Base-by-base conservation (phyloP, 2,329 filamentous ascomycete genomes). In the Aspergillus ibericus region DNA sequence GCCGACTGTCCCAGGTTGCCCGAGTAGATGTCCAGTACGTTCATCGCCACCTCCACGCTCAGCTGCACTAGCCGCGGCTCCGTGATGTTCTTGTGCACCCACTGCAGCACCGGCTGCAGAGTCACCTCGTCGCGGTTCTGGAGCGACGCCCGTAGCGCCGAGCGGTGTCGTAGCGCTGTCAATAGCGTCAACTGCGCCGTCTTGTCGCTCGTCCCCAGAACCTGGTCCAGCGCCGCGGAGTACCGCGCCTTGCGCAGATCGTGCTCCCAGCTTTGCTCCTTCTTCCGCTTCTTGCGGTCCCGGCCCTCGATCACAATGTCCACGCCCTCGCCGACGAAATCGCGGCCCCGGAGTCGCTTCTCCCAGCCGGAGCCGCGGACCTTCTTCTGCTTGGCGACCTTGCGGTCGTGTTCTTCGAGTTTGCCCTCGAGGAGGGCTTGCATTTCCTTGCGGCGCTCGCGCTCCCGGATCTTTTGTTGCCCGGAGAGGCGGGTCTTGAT, bases 401-500 rank as follows among this genome's bases (percentile, higher is more conserved):
- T 83, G 46, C 85, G 85, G 70, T 96, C 93, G 71, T 92, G 89
- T 55, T 88, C 84, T 55, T 91, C 91, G 56, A 96, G 85, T 18
- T 84, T 89, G 50, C 92, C 92, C 38, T 89, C 86, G 59, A 96
- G 77, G 56, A 96, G 80, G 2, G 92, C 89, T 63, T 90, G 81
- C 91, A 96, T 96, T 75, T 91, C 91, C 79, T 89, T 91, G 71
- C 90, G 88, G 52, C 89, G 86, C 74, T 93, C 90, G 25, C 85
- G 83, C 67, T 91, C 89, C 63, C 86, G 87, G 22, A 86, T 82
- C 56, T 93, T 93, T 68, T 96, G 90, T 55, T 90, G 82, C 5
- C 92, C 92, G 0, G 90, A 92, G 12, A 96, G 83, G n/a, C 92
- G 87, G 1, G 93, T 98, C 71, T 90, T 89, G 68, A 98, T 84